Conservation (phyloP, 2,329 filamentous ascomycete species). For the Cladophialophora yegresii region DNA sequence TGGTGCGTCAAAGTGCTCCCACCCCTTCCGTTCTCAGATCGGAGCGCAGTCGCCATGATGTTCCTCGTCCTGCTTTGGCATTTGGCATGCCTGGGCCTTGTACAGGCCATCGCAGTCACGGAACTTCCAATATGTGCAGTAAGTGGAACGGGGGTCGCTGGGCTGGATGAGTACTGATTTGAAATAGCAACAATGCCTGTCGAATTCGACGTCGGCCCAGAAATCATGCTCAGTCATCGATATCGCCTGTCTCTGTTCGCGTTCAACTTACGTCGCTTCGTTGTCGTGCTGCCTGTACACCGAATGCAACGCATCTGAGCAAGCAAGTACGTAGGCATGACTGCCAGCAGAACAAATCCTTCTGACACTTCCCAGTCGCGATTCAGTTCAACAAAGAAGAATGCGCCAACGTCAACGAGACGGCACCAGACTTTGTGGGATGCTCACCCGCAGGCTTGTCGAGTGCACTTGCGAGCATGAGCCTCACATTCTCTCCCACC, state of each 20-base stretch:
- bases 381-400: slow-evolving; percentile 38
- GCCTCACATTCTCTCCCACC: slow-evolving; percentile 10
- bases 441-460: slow-evolving; percentile 34
- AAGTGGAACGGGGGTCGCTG: slow-evolving; percentile 9
- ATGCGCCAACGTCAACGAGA: slow-evolving; percentile 36
- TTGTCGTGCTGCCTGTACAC: slow-evolving; percentile 37
- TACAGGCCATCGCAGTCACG: slow-evolving; percentile 27
- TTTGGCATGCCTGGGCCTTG: slow-evolving; percentile 14
- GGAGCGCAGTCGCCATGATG: slow-evolving; percentile 21
- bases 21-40: slow-evolving; percentile 3
- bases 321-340: slow-evolving; percentile 31
- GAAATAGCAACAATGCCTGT: slow-evolving; percentile 35
- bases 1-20: slow-evolving; percentile 17
- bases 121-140: slow-evolving; percentile 35
- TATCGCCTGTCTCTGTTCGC: slow-evolving; percentile 36
- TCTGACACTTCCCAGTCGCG: slow-evolving; percentile 27
- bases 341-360: not conserved
- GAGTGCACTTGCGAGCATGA: slow-evolving; percentile 28
- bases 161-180: slow-evolving; percentile 13
- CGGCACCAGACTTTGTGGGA: slow-evolving; percentile 37
- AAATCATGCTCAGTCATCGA: slow-evolving; percentile 35
- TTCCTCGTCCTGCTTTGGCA: slow-evolving; percentile 11
- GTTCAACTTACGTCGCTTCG: slow-evolving; percentile 33
- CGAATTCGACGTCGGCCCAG: slow-evolving; percentile 34
- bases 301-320: slow-evolving; percentile 32